Conservation (phyloP, 805 yeast species). For the Naumovozyma castellii region DNA sequence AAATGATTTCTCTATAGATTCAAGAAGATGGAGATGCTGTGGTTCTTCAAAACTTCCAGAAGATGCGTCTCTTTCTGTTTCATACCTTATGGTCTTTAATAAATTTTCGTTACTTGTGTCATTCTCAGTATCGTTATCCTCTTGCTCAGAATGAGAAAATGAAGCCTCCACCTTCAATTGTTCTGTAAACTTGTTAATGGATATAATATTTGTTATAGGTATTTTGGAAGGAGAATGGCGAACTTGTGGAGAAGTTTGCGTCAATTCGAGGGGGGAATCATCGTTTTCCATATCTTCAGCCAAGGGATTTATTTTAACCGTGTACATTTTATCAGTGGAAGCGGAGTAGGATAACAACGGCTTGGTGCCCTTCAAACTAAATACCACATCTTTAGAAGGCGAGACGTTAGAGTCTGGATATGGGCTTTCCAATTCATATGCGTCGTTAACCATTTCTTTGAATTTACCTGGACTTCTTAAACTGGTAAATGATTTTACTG, state of each 20-base stretch:
- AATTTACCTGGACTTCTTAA: slow-evolving; percentile 4
- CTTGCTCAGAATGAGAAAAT: neutral
- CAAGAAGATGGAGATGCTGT: no score
- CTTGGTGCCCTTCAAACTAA: slow-evolving; percentile 11
- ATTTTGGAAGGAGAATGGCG: slow-evolving; percentile 20
- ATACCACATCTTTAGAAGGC: neutral
- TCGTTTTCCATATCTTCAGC: slow-evolving; percentile 4
- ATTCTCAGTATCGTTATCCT: no score
- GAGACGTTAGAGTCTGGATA: neutral
- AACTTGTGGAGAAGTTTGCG: slow-evolving; percentile 8
- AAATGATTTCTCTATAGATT: no score
- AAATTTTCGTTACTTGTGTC: no score
- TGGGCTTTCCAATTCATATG: slow-evolving; percentile 1
- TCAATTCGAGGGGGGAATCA: neutral
- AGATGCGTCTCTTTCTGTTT: no score
- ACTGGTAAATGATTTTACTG: neutral
- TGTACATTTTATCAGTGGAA: neutral
- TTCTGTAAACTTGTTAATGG: slow-evolving; percentile 14
- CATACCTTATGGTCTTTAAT: no score
- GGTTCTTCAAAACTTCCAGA: no score
- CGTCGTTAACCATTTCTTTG: slow-evolving; percentile 13
- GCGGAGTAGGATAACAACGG: slow-evolving; percentile 12
- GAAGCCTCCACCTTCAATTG: neutral
- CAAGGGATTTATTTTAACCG: slow-evolving; percentile 5
- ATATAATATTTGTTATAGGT: slow-evolving; percentile 20